phyloP scores from a whole-genome alignment of 2,329 filamentous ascomycete genomes.

The Curvularia spicifera region DNA sequence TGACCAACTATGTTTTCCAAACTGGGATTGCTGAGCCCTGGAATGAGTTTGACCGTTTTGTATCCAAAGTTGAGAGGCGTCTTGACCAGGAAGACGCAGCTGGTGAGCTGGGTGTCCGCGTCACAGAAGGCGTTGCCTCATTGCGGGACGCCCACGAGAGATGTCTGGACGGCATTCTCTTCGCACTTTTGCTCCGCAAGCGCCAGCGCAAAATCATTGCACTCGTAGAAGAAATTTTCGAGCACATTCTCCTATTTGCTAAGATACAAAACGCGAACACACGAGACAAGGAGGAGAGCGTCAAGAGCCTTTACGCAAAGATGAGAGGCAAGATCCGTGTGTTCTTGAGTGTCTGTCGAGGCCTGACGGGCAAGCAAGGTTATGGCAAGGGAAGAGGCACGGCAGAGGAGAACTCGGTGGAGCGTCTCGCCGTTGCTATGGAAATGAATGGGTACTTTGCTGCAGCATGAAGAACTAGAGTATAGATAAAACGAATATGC shows the following conservation, averaged over 20 bases:
- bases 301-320: constrained; percentile 63
- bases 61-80: constrained; percentile 67
- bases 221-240: constrained; percentile 78
- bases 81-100: constrained; percentile 56
- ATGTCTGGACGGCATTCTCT: constrained; percentile 76
- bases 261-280: constrained; percentile 36
- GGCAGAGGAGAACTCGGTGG: constrained; percentile 65
- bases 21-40: constrained; percentile 76
- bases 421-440: constrained; percentile 70
- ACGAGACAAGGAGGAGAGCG: constrained; percentile 33
- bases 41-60: constrained; percentile 69
- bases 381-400: constrained; percentile 48
- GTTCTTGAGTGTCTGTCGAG: constrained; percentile 75
- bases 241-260: constrained; percentile 70
- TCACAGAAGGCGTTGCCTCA: constrained; percentile 67
- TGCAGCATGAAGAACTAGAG: not conserved
- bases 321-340: constrained; percentile 76
- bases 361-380: constrained; percentile 67
- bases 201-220: constrained; percentile 75
- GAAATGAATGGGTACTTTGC: constrained; percentile 74
- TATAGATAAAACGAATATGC: not conserved
- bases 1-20: constrained; percentile 82
- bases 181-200: constrained; percentile 74
- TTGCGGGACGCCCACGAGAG: constrained; percentile 74
- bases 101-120: constrained; percentile 55